These are phyloP conservation scores for Kentomonas sorsogonicus DNA, from an alignment of 208 protist genomes.

Conservation along the genomic window DNA sequence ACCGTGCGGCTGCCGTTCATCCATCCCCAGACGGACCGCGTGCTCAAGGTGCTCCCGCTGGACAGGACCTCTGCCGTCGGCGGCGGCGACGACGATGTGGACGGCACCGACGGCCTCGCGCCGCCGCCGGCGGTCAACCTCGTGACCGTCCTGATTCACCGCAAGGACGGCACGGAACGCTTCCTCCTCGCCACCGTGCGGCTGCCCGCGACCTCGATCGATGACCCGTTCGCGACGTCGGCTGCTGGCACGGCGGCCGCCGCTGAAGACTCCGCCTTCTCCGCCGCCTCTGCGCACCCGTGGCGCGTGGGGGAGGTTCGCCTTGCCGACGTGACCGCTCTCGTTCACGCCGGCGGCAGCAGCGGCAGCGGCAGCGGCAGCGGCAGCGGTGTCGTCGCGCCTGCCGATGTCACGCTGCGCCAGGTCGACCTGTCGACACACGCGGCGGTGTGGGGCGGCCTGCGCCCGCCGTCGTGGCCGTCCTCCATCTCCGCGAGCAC, in stretches of 20 bases:
- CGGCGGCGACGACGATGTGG: slow-evolving; percentile 3
- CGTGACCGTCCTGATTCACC: slow-evolving; percentile 37
- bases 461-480: not conserved
- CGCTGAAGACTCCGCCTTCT: no score
- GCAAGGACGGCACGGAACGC: slow-evolving; percentile 1
- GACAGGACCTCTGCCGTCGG: slow-evolving; percentile 7
- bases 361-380: not conserved
- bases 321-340: slow-evolving; percentile 39
- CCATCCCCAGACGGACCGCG: slow-evolving; percentile 25
- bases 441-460: not conserved
- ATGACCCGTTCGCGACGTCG: slow-evolving; percentile 18
- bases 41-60: slow-evolving; percentile 25
- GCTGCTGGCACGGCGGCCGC: no score
- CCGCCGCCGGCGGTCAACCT: slow-evolving; percentile 10
- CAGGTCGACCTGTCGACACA: not conserved
- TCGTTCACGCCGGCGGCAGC: slow-evolving; percentile 11
- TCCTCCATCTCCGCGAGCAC: no score
- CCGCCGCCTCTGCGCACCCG: slow-evolving; percentile 13
- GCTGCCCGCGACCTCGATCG: slow-evolving; percentile 36
- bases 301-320: slow-evolving; percentile 49
- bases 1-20: slow-evolving; percentile 50
- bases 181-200: slow-evolving; percentile 34
- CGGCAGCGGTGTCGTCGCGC: not conserved
- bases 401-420: slow-evolving; percentile 2
- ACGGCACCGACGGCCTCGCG: slow-evolving; percentile 1